Base-by-base conservation (phyloP, 1,284 basidiomycete genomes). In the Boletus sp. region DNA sequence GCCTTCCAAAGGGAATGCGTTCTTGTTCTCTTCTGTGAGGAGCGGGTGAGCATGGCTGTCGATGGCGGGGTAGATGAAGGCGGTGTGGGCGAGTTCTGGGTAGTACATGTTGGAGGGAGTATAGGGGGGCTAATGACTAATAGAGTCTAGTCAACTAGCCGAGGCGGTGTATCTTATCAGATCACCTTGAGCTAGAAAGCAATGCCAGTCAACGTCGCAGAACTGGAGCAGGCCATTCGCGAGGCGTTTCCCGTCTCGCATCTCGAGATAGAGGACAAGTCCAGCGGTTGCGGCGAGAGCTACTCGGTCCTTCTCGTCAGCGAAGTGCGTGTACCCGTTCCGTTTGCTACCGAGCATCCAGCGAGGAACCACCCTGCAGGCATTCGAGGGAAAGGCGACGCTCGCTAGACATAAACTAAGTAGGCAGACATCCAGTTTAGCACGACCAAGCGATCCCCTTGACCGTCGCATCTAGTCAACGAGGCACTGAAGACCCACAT, bases 1-100 rank as follows among this genome's bases (percentile, higher is more conserved):
- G 0, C 77, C 78, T 50, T 88, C 81, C 50, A 87, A 77, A 0
- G 78, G 72, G 9, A 82, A 60, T 1, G 60, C 60, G 37, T 74
- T 56, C 22, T 78, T 74, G 44, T 77, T 59, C 20, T 68, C 64
- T 10, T 67, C 69, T 22, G 70, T 67, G 29, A 89, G 70, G 22
- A 89, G 69, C 2, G 85, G 82, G 60, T 89, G 86, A 0, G 85
- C 81, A 59, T 89, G 86, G 58, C 88, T 88, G 67, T 88, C 86
- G 58, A 86, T 84, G 0, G 71, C 71, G 9, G 77, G 78, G 49
- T 72, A 76, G 17, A 48, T 46, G 40, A 71, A 65, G 14, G 60
- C 61, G 16, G 59, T 48, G 9, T 52, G 41, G 29, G 53, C 53
- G 27, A 70, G 64, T 5, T 55, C 44, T 12, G 70, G 72, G 37